Percentiles rank a stretch among this genome's conserved stretches.
Evolutionary conservation across 2,329 filamentous ascomycete species (phyloP).

Genomic region (Penicillium palitans): DNA sequence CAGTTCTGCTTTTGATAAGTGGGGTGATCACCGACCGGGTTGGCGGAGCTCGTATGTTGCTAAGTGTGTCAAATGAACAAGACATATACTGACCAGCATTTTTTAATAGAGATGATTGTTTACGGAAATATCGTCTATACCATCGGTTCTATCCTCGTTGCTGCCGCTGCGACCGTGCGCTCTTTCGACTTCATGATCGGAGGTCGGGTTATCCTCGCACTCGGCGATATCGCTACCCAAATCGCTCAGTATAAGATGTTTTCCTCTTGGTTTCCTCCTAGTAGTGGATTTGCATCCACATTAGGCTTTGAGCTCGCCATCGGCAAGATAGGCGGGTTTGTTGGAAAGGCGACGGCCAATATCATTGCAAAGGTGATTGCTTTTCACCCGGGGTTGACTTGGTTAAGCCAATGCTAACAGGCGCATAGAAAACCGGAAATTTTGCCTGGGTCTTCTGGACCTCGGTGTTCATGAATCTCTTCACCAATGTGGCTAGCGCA

Average conservation of each 20-base stretch:
- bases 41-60: slow-evolving; percentile 54
- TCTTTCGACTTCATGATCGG: slow-evolving; percentile 62
- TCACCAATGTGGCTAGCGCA: slow-evolving; percentile 58
- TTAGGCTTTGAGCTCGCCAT: slow-evolving; percentile 61
- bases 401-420: slow-evolving; percentile 2
- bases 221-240: slow-evolving; percentile 65
- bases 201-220: slow-evolving; percentile 55
- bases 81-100: background rate
- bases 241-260: slow-evolving; percentile 67
- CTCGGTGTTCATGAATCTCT: slow-evolving; percentile 65
- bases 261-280: slow-evolving; percentile 64
- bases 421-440: slow-evolving; percentile 53
- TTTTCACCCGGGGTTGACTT: background rate
- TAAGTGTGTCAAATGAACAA: background rate
- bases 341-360: slow-evolving; percentile 62
- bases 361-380: slow-evolving; percentile 51
- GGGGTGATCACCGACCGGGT: slow-evolving; percentile 60
- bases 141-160: slow-evolving; percentile 59
- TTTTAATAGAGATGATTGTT: slow-evolving; percentile 51
- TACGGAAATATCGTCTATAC: slow-evolving; percentile 64
- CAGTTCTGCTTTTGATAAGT: slow-evolving; percentile 55
- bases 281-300: slow-evolving; percentile 62
- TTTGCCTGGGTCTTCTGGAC: slow-evolving; percentile 65
- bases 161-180: slow-evolving; percentile 57
- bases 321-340: slow-evolving; percentile 62